Base-by-base conservation (phyloP, 2,329 filamentous ascomycete species). In the Epichloe brachyelytri region DNA sequence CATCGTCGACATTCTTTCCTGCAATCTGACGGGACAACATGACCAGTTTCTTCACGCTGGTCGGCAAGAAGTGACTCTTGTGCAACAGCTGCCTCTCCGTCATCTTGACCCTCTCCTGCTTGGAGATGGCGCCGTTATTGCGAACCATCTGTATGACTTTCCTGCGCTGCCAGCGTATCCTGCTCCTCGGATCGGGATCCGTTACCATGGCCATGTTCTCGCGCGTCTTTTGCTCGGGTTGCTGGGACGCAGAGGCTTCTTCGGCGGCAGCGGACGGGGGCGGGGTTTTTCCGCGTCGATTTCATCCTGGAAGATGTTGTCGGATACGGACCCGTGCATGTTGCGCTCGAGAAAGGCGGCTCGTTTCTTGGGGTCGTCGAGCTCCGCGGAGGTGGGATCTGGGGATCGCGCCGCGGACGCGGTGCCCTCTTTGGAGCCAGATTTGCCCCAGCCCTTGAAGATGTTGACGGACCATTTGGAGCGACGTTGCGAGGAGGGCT, bases 1-100 rank as follows among this genome's bases (percentile, higher is more conserved):
- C 93, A 37, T 98, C 90, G 52, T 94, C 88, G 54, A 98, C 75
- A n/a, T 84, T 83, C 78, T 96, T 97, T 58, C 93, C 93, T 2
- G 82, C 78, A 62, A 98, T 93, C 71, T 97, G 93, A 51, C 85
- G 81, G 22, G 91, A 83, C 47, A 98, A 72, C 60, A 86, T 84
- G 49, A 85, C 83, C 51, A 98, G 76, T 73, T 98, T 98, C 80
- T 98, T 98, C 56, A 87, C 74, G 46, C 83, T 88, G 2, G 93
- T 96, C 60, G 89, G 83, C 64, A 96, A 78, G 58, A 79, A 78
- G 45, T 83, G 77, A 55, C 83, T 88, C 67, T 83, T 83, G 65
- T 72, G 72, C 26, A 67, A 57, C 54, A 76, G 62, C 59, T 76
- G 64, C 53, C 78, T 72, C 67, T 84, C 80, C 8, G 75, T 73